A percentile compares a stretch with the other conserved stretches of the same genome.
Conservation (phyloP, 1,284 basidiomycete species). For the Ustilago nuda region DNA sequence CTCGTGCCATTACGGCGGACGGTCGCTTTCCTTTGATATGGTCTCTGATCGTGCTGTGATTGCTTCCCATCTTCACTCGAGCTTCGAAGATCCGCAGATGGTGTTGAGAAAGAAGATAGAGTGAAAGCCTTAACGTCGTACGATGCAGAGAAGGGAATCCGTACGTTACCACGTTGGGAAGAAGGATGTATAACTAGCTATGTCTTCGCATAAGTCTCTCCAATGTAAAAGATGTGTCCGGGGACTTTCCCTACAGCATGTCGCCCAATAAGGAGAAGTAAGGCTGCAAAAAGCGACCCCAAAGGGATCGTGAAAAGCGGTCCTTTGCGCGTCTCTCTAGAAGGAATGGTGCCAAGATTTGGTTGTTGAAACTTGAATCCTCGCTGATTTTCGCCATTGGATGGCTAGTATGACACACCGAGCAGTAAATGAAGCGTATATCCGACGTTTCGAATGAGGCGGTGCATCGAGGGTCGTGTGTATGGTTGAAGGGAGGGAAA, state of each 20-base stretch:
- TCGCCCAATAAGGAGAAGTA: slow-evolving; percentile 19
- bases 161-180: slow-evolving; percentile 36
- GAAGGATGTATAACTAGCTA: slow-evolving; percentile 22
- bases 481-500: slow-evolving; percentile 17
- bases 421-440: background rate
- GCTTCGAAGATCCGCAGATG: slow-evolving; percentile 1
- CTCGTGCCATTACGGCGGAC: slow-evolving; percentile 50
- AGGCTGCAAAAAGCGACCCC: slow-evolving; percentile 45
- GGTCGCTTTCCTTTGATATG: slow-evolving; percentile 49
- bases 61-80: background rate
- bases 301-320: slow-evolving; percentile 33
- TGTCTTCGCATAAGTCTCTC: slow-evolving; percentile 19
- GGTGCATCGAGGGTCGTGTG: slow-evolving; percentile 27
- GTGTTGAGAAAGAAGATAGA: background rate
- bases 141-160: slow-evolving; percentile 10
- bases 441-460: slow-evolving; percentile 2
- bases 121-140: background rate
- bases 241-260: slow-evolving; percentile 62
- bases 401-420: slow-evolving; percentile 5
- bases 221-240: slow-evolving; percentile 45
- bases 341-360: background rate
- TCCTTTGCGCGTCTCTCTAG: slow-evolving; percentile 57
- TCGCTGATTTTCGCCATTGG: background rate
- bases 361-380: slow-evolving; percentile 32
- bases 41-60: slow-evolving; percentile 35